Base-by-base conservation (phyloP, 2,329 filamentous ascomycete species). In the Chrysoporthe austroafricana region DNA sequence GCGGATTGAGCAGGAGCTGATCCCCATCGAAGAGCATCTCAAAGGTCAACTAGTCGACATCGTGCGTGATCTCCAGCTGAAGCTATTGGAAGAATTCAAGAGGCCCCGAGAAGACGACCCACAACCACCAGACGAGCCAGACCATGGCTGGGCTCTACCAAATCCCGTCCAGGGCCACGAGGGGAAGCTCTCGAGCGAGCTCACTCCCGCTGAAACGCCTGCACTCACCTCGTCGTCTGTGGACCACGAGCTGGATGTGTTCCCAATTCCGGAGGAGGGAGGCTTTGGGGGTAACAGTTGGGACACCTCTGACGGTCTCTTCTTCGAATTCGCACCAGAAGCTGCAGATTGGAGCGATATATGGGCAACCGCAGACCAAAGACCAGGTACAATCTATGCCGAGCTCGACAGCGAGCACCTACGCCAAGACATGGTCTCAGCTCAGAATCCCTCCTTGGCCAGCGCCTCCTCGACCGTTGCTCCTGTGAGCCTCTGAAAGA, bases 401-500 rank as follows among this genome's bases (percentile, higher is more conserved):
- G 26, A 54, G 50, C 50, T 32, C 21, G 50, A 26, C 13, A 26
- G 21, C 26, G 50, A 26, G 3, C 3, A 4, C 18, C 46, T 50
- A 26, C 7, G 14, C 2, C 50, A 16, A 16, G 26, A 32, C 13
- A 34, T 16, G 8, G 4, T 5, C 44, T n/a, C 57, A 13, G 21
- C 36, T 68, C 13, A 68, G 11, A 68, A 36, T 14, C 56, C 44
- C 44, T 70, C 66, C 56, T 73, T 72, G 2, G 69, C 70, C 66
- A 77, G 63, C 1, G 74, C 75, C 32, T 76, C 76, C 52, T 78
- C 76, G 73, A 84, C 81, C 26, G 80, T 82, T 71, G 81, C 80
- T 4, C 89, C 89, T 0, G 89, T 91, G 72, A 94, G 81, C 77
- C 83, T 86, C 81, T 90, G 84, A 78, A 88, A 96, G 0, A 91